Percentiles rank a stretch among this genome's conserved stretches.
Evolutionary conservation across 1,284 basidiomycete genomes (phyloP).

Genomic region (Trametes sp.): DNA sequence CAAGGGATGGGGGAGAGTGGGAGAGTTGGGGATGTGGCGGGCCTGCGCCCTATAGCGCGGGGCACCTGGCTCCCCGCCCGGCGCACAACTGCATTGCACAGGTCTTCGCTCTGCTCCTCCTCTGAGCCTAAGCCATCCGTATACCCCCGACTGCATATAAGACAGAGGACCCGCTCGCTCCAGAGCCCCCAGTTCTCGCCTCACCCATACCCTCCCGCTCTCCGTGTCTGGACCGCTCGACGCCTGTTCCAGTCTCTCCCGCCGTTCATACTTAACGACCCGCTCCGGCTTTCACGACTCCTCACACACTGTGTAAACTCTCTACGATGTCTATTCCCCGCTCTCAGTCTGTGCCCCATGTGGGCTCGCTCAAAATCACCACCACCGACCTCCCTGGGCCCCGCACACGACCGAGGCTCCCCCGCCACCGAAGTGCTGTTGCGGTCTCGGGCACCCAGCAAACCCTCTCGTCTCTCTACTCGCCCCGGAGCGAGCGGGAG

Average conservation of each 20-base stretch:
- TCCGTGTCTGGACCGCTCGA: conserved; percentile 13
- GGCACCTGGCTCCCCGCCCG: neutral
- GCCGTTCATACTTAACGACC: conserved; percentile 13
- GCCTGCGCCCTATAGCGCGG: neutral
- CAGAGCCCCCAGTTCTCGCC: conserved; percentile 7
- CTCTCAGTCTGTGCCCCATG: conserved; percentile 40
- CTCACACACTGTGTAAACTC: neutral
- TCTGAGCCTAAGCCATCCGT: neutral
- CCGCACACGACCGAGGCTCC: conserved; percentile 26
- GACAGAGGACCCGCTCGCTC: conserved; percentile 1
- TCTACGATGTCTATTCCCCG: conserved; percentile 38
- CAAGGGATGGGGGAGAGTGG: conserved; percentile 22
- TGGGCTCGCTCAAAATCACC: conserved; percentile 27
- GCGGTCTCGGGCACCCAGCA: conserved; percentile 13
- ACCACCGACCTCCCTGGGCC: conserved; percentile 13
- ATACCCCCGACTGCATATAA: conserved; percentile 14
- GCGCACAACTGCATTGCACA: neutral
- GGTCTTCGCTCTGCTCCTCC: too few species aligned
- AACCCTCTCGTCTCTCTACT: conserved; percentile 21
- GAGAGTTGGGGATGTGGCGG: conserved; percentile 29
- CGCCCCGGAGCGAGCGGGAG: conserved; percentile 38
- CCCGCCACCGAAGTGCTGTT: conserved; percentile 35
- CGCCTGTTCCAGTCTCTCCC: conserved; percentile 15
- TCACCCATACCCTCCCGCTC: neutral
- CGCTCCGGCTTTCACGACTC: conserved; percentile 11